A percentile compares a stretch with the other conserved stretches of the same genome.
phyloP scores from a whole-genome alignment of 2,329 filamentous ascomycete species.

The Fusarium sublunatum region DNA sequence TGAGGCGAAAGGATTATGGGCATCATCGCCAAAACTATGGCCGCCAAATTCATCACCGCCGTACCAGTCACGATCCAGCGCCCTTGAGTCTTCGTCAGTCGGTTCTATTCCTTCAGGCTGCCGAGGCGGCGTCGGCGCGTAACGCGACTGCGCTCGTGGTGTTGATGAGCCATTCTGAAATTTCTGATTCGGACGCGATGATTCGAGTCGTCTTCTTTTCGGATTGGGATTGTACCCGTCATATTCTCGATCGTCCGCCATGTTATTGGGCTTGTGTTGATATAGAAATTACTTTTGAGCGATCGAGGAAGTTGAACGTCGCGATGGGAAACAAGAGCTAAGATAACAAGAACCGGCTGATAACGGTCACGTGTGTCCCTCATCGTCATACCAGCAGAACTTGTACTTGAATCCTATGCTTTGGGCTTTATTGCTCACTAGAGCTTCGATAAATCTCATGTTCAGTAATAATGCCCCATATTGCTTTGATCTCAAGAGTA shows the following conservation, averaged over 20 bases:
- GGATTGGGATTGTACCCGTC: constrained; percentile 55
- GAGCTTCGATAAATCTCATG: too few relatives aligned
- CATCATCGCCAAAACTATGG: constrained; percentile 88
- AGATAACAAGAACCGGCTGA: constrained; percentile 1
- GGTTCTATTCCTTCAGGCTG: constrained; percentile 67
- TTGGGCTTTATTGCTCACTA: too few relatives aligned
- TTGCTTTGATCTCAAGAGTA: too few relatives aligned
- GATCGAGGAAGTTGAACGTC: constrained; percentile 1
- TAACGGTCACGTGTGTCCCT: constrained; percentile 12
- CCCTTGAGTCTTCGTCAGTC: constrained; percentile 75
- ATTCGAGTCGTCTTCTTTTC: constrained; percentile 54
- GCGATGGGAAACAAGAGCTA: constrained; percentile 1
- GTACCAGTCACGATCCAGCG: constrained; percentile 93
- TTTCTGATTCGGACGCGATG: constrained; percentile 44
- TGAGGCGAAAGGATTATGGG: constrained; percentile 90
- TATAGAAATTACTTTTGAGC: constrained; percentile 1
- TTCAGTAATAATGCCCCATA: too few relatives aligned
- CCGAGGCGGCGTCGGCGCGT: constrained; percentile 56
- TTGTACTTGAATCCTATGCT: too few relatives aligned
- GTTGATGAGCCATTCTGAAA: constrained; percentile 52
- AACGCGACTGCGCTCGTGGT: constrained; percentile 51
- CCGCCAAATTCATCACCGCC: constrained; percentile 83
- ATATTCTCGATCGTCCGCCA: constrained; percentile 53
- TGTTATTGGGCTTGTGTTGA: constrained; percentile 31
- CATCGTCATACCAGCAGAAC: neutral